Conservation (phyloP, 306 rosid species). For the Aeschynomene evenia region DNA sequence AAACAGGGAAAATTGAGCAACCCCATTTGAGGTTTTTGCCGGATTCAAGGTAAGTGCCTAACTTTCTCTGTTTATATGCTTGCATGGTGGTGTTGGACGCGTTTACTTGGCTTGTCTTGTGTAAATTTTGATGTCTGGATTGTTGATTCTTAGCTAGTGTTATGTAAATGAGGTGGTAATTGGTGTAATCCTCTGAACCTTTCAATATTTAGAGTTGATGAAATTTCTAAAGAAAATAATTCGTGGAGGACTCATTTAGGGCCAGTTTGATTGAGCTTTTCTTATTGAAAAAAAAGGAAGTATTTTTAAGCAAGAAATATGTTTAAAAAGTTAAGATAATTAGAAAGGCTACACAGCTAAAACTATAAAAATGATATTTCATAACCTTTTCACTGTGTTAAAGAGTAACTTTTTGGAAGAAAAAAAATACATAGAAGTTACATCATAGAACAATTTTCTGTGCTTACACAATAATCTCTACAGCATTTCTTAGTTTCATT, state of each 20-base stretch:
- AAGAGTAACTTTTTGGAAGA: background rate
- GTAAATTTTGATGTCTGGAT: conserved; percentile 1
- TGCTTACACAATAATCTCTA: background rate
- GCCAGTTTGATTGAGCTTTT: background rate
- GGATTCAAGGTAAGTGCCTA: conserved; percentile 45
- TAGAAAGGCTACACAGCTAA: background rate
- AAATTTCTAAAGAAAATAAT: background rate
- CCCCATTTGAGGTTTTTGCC: conserved; percentile 45
- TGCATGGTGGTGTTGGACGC: background rate
- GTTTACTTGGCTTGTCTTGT: conserved; percentile 1
- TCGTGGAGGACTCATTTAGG: background rate
- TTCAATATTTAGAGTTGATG: background rate
- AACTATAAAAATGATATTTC: too few species aligned
- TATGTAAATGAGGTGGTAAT: background rate
- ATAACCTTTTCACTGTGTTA: background rate
- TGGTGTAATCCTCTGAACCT: background rate
- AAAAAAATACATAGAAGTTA: background rate
- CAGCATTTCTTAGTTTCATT: background rate
- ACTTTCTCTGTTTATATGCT: conserved; percentile 1
- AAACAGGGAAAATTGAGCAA: conserved; percentile 39
- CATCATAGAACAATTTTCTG: background rate
- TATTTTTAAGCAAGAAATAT: too few species aligned
- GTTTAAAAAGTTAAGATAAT: background rate
- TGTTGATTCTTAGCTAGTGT: conserved; percentile 4
- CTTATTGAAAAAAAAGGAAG: background rate